phyloP scores from a whole-genome alignment of 345 rosid genomes.

The Microthlaspi erraticum region DNA sequence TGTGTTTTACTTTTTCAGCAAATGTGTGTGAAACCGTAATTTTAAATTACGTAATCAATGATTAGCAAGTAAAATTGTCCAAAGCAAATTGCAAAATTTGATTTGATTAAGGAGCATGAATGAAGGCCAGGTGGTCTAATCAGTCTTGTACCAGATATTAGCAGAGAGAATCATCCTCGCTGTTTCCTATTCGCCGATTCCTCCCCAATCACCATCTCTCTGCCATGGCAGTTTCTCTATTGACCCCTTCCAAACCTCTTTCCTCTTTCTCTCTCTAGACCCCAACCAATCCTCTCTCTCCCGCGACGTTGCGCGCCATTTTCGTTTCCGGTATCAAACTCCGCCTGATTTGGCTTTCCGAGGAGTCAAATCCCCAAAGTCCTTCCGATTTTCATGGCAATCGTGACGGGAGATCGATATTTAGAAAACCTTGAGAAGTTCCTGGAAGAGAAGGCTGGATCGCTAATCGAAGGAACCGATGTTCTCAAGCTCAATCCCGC shows the following conservation, averaged over 20 bases:
- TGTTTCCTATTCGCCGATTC: slow-evolving; percentile 29
- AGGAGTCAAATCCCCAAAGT: slow-evolving; percentile 11
- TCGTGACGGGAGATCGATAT: slow-evolving; percentile 97
- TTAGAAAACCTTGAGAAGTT: slow-evolving; percentile 77
- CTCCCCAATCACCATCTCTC: slow-evolving; percentile 24
- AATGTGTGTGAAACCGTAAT: slow-evolving; percentile 5
- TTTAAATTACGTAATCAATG: slow-evolving; percentile 1
- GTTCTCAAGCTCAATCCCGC: slow-evolving; percentile 91
- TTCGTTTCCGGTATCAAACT: background rate
- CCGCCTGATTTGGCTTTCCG: background rate
- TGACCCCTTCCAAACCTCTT: slow-evolving; percentile 23
- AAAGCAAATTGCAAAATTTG: background rate
- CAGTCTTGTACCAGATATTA: slow-evolving; percentile 21
- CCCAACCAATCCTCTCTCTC: background rate
- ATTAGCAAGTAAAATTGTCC: slow-evolving; percentile 1
- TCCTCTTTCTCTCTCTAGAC: slow-evolving; percentile 30
- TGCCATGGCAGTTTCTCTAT: slow-evolving; percentile 47
- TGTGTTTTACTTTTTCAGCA: background rate
- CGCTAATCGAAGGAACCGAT: slow-evolving; percentile 66
- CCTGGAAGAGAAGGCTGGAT: slow-evolving; percentile 76
- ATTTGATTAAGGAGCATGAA: background rate
- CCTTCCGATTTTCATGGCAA: slow-evolving; percentile 55
- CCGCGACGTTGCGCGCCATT: slow-evolving; percentile 10
- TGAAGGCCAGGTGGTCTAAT: slow-evolving; percentile 18
- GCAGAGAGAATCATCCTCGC: slow-evolving; percentile 33